Evolutionary conservation across 2,329 filamentous ascomycete species (phyloP).

Genomic region (Cephalotrichum gorgonifer): DNA sequence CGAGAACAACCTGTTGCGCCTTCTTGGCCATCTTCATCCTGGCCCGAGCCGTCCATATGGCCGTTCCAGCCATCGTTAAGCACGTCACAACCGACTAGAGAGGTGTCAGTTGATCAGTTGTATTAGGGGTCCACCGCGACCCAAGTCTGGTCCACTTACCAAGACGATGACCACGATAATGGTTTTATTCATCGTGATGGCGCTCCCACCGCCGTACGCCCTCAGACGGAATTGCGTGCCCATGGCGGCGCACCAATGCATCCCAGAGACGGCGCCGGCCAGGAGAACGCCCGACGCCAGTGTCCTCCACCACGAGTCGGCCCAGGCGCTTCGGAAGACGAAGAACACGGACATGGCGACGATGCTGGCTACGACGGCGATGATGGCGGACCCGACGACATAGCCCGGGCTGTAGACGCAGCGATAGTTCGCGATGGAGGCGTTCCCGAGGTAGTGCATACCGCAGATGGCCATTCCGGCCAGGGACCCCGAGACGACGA

Average conservation of each 20-base stretch:
- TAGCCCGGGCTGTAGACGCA: conserved; percentile 50
- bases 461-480: conserved; percentile 68
- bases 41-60: conserved; percentile 40
- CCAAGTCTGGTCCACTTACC: too few relatives aligned
- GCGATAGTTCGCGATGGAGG: conserved; percentile 67
- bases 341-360: conserved; percentile 68
- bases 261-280: conserved; percentile 66
- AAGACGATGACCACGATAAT: conserved; percentile 53
- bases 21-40: conserved; percentile 44
- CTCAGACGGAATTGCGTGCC: conserved; percentile 59
- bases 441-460: conserved; percentile 85
- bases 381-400: conserved; percentile 58
- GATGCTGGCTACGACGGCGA: conserved; percentile 63
- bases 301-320: conserved; percentile 68
- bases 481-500: conserved; percentile 53
- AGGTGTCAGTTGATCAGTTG: too few relatives aligned
- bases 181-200: conserved; percentile 38
- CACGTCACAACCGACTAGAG: conserved; percentile 50
- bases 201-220: conserved; percentile 26
- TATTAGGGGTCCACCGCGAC: too few relatives aligned
- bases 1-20: conserved; percentile 50
- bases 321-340: conserved; percentile 65
- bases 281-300: conserved; percentile 55
- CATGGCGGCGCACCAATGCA: conserved; percentile 75
- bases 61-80: conserved; percentile 44